Base-by-base conservation (phyloP, 2,329 filamentous ascomycete genomes). In the Paraconiothyrium sp. region DNA sequence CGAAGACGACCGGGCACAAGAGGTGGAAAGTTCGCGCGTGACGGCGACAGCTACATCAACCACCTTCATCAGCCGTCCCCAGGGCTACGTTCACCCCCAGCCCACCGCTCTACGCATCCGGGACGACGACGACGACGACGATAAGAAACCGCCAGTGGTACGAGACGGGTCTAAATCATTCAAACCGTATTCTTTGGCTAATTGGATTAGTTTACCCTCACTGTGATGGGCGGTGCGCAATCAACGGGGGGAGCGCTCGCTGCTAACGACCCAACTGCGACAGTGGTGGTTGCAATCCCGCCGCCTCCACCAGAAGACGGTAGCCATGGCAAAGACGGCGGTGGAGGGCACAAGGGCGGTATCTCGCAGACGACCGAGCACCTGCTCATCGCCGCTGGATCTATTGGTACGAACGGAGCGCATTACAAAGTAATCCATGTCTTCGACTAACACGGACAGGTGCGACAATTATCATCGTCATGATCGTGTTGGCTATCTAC, bases 371-470 rank as follows among this genome's bases (percentile, higher is more conserved):
- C 73, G 8, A 79, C 77, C n/a, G 70, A 78, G 57, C 78, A 80
- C 57, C 58, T 78, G 61, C 73, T 80, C 34, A 80, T 80, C 32
- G 78, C 78, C 56, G 77, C 77, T 59, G 78, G 77, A 9, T 79
- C 78, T n/a, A 79, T 80, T 59, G 77, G 77, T 76, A 67, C 16
- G 68, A 34, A 27, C 11, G 11, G 30, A 51, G 20, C 16, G 8
- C 32, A 39, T 24, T 30, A 16, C 22, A 54, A 20, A 4, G 13
- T 16, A 27, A 34, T 16, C 13, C 20, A 51, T 16, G 13, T 10
- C 14, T 13, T 8, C 44, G 16, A 34, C 68, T 78, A 39, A 76
- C 47, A 37, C 9, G 16, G 13, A 1, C 52, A 80, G 78, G 76
- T 62, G 76, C 74, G 27, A 79, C 78, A 10, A 76, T 80, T 46